Conservation (phyloP, 2,329 filamentous ascomycete species). For the Xylariaceae sp. region DNA sequence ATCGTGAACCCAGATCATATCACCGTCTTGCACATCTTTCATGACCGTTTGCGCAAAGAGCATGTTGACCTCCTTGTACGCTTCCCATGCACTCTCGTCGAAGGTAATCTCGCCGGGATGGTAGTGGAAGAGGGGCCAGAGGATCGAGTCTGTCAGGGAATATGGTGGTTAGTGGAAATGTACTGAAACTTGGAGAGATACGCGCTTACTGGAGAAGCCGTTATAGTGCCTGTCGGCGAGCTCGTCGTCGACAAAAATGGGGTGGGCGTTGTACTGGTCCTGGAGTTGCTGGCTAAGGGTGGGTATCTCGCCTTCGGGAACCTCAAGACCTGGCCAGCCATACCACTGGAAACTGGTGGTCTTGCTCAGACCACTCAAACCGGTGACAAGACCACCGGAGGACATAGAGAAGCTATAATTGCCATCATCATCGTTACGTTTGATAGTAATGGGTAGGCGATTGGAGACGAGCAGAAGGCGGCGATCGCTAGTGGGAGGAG, state of each 20-base stretch:
- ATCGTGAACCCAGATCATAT: constrained; percentile 97
- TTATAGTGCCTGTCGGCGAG: constrained; percentile 96
- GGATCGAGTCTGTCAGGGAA: constrained; percentile 69
- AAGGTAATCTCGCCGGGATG: constrained; percentile 98
- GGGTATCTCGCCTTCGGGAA: constrained; percentile 76
- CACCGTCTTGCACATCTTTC: constrained; percentile 84
- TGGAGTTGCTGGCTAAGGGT: constrained; percentile 73
- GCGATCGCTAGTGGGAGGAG: constrained; percentile 20
- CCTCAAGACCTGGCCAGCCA: constrained; percentile 91
- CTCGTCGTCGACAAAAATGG: constrained; percentile 90
- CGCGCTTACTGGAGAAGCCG: constrained; percentile 80
- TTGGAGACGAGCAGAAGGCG: constrained; percentile 85
- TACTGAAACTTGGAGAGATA: not conserved
- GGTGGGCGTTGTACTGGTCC: constrained; percentile 83
- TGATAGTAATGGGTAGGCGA: constrained; percentile 93
- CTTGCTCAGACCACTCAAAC: constrained; percentile 85
- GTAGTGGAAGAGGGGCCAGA: constrained; percentile 98
- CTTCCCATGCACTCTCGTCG: constrained; percentile 89
- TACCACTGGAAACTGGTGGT: constrained; percentile 97
- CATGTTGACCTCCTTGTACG: constrained; percentile 88
- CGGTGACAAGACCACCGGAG: constrained; percentile 90
- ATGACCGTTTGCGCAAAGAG: constrained; percentile 86
- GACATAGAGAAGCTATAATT: constrained; percentile 95
- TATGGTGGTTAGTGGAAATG: constrained; percentile 5
- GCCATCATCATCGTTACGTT: constrained; percentile 81